Conservation (phyloP, 139 green algal species). For the Asterochloris sp. region DNA sequence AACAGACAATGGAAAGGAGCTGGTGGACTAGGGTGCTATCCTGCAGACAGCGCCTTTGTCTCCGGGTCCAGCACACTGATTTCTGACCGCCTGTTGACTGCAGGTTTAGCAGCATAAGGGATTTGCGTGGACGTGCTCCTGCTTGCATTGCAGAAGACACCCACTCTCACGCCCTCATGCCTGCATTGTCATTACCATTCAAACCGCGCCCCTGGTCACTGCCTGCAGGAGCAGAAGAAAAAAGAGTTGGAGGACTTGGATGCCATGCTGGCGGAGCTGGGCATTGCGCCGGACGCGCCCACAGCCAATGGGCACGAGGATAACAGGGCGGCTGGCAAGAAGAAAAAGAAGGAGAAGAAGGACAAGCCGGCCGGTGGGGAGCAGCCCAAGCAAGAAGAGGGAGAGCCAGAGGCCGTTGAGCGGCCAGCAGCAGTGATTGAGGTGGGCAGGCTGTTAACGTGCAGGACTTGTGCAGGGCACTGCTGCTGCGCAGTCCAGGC, state of each 20-base stretch:
- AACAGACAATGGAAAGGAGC: too few relatives aligned
- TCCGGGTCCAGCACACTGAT: not conserved
- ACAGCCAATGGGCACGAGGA: constrained; percentile 17
- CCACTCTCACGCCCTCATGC: too few relatives aligned
- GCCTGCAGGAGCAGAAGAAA: constrained; percentile 44
- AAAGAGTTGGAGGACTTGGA: constrained; percentile 55
- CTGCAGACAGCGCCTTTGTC: too few relatives aligned
- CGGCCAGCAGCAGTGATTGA: not conserved
- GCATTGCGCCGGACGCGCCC: constrained; percentile 24
- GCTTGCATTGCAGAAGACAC: not conserved
- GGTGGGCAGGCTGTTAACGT: not conserved
- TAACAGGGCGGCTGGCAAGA: constrained; percentile 26
- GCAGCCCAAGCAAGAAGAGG: not conserved
- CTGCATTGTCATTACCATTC: not conserved
- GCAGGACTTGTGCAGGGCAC: not conserved
- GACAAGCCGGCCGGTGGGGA: not conserved
- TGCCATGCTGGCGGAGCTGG: constrained; percentile 47
- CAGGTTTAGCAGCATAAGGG: not conserved
- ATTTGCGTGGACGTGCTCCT: not conserved
- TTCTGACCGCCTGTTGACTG: not conserved
- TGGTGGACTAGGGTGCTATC: too few relatives aligned
- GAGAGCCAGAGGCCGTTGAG: not conserved
- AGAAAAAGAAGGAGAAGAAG: constrained; percentile 29
- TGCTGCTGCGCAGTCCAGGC: not conserved
- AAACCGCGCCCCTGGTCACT: not conserved